Conservation (phyloP, 139 green algal species). For the Chlorella vulgaris region DNA sequence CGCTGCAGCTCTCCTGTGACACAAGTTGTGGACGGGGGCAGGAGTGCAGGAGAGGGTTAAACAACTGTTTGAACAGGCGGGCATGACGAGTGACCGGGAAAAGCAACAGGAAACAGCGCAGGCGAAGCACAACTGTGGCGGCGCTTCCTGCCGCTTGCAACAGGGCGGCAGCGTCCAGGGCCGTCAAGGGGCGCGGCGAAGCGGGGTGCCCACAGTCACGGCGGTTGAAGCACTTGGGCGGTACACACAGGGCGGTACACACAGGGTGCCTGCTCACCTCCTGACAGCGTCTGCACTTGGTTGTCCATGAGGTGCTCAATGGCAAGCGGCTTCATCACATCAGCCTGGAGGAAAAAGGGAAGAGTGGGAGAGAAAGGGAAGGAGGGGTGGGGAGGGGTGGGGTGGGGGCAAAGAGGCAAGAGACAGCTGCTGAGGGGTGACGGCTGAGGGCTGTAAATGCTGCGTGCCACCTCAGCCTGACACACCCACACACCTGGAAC, state of each 20-base stretch:
- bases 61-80: too few relatives aligned
- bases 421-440: too few relatives aligned
- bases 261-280: slow-evolving; percentile 28
- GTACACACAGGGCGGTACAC: background rate
- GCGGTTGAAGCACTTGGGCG: too few relatives aligned
- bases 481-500: slow-evolving; percentile 56
- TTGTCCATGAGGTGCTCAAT: slow-evolving; percentile 97
- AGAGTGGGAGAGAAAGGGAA: background rate
- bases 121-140: too few relatives aligned
- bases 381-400: background rate
- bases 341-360: slow-evolving; percentile 56
- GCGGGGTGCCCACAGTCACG: background rate
- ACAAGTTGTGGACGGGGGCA: background rate
- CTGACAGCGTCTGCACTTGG: slow-evolving; percentile 93
- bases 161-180: too few relatives aligned
- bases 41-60: background rate
- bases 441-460: background rate
- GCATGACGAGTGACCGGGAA: too few relatives aligned
- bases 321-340: slow-evolving; percentile 91
- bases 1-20: slow-evolving; percentile 82
- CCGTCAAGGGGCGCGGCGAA: background rate
- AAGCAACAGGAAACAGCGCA: too few relatives aligned
- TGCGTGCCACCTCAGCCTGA: background rate
- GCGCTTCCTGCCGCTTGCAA: too few relatives aligned
- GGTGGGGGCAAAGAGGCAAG: too few relatives aligned